Percentiles rank a stretch among this genome's conserved stretches.
Conservation (phyloP, 169 alveolate genomes). For the Cryptosporidium baileyi region DNA sequence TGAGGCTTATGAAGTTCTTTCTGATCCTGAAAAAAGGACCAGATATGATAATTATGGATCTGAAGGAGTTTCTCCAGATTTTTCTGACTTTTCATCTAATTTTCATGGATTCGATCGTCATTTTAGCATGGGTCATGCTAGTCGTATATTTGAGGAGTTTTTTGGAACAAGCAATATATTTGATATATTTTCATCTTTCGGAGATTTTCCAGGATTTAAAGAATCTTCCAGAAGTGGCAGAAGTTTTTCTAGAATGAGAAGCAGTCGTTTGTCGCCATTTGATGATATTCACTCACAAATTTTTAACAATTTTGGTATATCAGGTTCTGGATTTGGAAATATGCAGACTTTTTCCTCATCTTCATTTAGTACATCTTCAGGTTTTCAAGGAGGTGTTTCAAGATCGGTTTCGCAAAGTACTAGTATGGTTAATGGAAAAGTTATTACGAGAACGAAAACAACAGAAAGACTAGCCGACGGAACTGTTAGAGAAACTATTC, state of each 20-base stretch:
- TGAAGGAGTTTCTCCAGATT: conserved; percentile 79
- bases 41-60: conserved; percentile 80
- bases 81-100: conserved; percentile 75
- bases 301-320: conserved; percentile 37
- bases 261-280: conserved; percentile 32
- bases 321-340: conserved; percentile 51
- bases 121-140: conserved; percentile 70
- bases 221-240: conserved; percentile 16
- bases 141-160: conserved; percentile 70
- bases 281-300: conserved; percentile 59
- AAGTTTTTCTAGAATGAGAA: conserved; percentile 28
- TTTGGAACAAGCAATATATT: conserved; percentile 70
- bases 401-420: conserved; percentile 58
- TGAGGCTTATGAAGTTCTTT: conserved; percentile 90
- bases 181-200: conserved; percentile 62
- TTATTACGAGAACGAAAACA: conserved; percentile 50
- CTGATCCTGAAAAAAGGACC: conserved; percentile 86
- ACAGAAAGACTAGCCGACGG: conserved; percentile 65
- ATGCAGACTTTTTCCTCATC: conserved; percentile 42
- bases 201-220: conserved; percentile 40
- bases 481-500: conserved; percentile 49
- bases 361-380: conserved; percentile 26
- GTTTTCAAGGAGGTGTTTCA: conserved; percentile 54
- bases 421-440: conserved; percentile 56
- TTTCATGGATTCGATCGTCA: conserved; percentile 54